A percentile compares a stretch with the other conserved stretches of the same genome.
phyloP scores from a whole-genome alignment of 805 yeast species.

The Kregervanrija fluxuum region DNA sequence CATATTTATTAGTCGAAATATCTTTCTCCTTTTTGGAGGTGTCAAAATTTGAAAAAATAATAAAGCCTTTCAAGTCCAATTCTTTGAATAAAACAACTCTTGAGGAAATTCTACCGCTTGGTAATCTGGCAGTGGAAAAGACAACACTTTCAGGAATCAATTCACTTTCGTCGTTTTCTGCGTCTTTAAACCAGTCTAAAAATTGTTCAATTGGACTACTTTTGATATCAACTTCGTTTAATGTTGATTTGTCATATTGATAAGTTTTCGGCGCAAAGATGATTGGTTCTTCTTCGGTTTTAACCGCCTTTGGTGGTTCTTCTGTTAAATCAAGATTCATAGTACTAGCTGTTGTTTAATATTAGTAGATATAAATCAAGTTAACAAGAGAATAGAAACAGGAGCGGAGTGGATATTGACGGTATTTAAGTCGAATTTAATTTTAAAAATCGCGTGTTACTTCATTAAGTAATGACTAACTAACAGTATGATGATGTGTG shows the following conservation, averaged over 20 bases:
- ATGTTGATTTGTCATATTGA: conserved; percentile 67
- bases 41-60: conserved; percentile 88
- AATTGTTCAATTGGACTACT: conserved; percentile 71
- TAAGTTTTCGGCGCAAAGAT: conserved; percentile 77
- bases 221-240: conserved; percentile 47
- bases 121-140: conserved; percentile 82
- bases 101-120: conserved; percentile 84
- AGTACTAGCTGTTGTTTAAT: too few relatives aligned
- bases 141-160: conserved; percentile 76
- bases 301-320: conserved; percentile 7
- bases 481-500: too few relatives aligned
- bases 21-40: conserved; percentile 77
- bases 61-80: conserved; percentile 75
- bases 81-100: conserved; percentile 85
- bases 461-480: too few relatives aligned
- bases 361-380: too few relatives aligned
- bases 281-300: conserved; percentile 18
- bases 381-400: too few relatives aligned
- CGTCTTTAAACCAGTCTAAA: conserved; percentile 78
- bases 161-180: conserved; percentile 44
- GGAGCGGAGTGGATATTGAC: too few relatives aligned
- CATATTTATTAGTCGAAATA: conserved; percentile 63
- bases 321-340: conserved; percentile 20
- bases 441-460: too few relatives aligned
- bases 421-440: too few relatives aligned